Percentiles rank a stretch among this genome's conserved stretches.
phyloP scores from a whole-genome alignment of 257 asterid species.

The Linderniella brevidens region DNA sequence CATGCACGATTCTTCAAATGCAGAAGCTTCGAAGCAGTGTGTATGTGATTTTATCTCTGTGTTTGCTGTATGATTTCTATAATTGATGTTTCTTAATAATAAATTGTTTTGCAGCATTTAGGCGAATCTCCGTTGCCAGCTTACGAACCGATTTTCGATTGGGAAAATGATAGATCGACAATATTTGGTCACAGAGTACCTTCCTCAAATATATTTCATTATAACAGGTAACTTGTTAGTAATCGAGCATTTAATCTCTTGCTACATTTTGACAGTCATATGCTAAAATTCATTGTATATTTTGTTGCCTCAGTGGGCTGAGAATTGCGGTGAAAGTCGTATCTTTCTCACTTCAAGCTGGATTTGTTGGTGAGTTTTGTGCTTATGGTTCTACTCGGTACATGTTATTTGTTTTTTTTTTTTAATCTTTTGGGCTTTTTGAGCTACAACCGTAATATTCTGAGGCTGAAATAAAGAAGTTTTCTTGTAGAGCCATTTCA shows the following conservation, averaged over 20 bases:
- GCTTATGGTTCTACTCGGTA: constrained; percentile 10
- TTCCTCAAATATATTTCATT: constrained; percentile 58
- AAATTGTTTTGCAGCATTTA: constrained; percentile 64
- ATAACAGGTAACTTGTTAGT: constrained; percentile 38
- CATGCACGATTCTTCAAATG: constrained; percentile 27
- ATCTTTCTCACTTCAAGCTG: constrained; percentile 88
- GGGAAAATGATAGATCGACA: constrained; percentile 87
- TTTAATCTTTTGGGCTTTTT: constrained; percentile 15
- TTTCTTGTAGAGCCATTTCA: constrained; percentile 92
- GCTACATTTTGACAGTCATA: constrained; percentile 7
- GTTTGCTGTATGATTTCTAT: constrained; percentile 8
- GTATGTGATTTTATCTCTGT: constrained; percentile 5
- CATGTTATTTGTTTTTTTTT: constrained; percentile 10
- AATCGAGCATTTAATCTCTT: constrained; percentile 7
- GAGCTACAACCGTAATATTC: constrained; percentile 17
- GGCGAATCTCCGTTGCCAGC: constrained; percentile 95
- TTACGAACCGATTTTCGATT: constrained; percentile 94
- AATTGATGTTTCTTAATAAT: constrained; percentile 6
- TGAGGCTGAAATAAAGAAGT: constrained; percentile 43
- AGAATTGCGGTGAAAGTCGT: constrained; percentile 93
- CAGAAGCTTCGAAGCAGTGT: constrained; percentile 36
- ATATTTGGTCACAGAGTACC: constrained; percentile 95
- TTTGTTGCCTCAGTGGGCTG: constrained; percentile 52
- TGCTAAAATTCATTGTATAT: constrained; percentile 2
- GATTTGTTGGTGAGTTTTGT: constrained; percentile 78